phyloP scores from a whole-genome alignment of 345 rosid genomes.

The Linum lewisii region DNA sequence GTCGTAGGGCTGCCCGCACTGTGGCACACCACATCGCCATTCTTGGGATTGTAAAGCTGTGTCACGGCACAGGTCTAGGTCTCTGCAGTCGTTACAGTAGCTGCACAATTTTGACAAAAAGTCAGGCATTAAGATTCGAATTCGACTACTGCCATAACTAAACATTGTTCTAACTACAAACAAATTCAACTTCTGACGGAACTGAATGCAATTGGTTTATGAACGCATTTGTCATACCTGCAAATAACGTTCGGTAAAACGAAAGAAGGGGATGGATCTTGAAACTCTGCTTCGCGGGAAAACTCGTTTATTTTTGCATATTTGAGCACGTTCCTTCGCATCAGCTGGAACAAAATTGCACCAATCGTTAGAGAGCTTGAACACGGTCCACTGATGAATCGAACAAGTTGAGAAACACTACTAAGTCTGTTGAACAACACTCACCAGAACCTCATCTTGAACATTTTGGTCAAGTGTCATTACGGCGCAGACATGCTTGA shows the following conservation, averaged over 20 bases:
- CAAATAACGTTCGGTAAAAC: conserved; percentile 73
- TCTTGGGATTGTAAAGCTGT: conserved; percentile 52
- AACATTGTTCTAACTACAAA: no score
- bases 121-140: neutral
- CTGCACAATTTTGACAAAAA: conserved; percentile 27
- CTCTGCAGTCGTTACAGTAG: conserved; percentile 88
- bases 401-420: neutral
- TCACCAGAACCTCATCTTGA: conserved; percentile 84
- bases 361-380: conserved; percentile 1
- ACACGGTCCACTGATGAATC: neutral
- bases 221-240: conserved; percentile 39
- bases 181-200: no score
- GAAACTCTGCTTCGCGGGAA: conserved; percentile 80
- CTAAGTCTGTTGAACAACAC: conserved; percentile 3
- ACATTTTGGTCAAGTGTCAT: conserved; percentile 74
- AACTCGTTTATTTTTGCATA: conserved; percentile 62
- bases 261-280: conserved; percentile 54
- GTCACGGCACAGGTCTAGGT: conserved; percentile 79
- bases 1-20: conserved; percentile 80
- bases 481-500: conserved; percentile 73
- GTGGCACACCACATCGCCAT: conserved; percentile 68
- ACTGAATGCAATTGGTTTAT: no score
- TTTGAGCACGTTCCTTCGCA: conserved; percentile 75
- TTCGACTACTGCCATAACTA: no score
- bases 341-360: conserved; percentile 33